Conservation (phyloP, 2,329 filamentous ascomycete species). For the Colletotrichum sp. region DNA sequence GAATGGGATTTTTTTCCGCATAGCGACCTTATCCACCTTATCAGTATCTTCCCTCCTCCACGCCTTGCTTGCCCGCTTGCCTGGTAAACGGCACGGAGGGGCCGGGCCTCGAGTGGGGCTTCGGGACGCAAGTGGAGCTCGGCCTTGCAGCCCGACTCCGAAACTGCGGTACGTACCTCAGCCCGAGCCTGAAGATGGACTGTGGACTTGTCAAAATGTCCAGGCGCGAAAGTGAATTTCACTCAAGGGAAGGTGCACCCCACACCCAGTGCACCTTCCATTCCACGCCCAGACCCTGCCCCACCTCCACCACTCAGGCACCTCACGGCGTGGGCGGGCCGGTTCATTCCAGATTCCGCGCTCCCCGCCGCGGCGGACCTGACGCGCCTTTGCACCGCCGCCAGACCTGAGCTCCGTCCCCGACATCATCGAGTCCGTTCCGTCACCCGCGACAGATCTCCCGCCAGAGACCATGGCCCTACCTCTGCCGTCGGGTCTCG, state of each 20-base stretch:
- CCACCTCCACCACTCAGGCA: background rate
- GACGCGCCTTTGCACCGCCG: background rate
- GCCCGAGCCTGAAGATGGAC: background rate
- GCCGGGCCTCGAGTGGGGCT: background rate
- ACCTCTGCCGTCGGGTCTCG: slow-evolving; percentile 62
- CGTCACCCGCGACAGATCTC: background rate
- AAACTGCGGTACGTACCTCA: background rate
- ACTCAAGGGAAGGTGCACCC: background rate
- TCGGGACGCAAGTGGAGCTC: background rate
- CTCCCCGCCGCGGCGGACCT: background rate
- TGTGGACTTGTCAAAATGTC: background rate
- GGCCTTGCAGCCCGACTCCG: background rate
- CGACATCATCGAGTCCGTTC: background rate
- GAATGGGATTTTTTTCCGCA: background rate
- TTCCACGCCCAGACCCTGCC: background rate
- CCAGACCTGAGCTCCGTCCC: background rate
- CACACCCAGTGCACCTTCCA: background rate
- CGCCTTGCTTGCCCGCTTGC: background rate
- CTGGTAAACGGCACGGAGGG: background rate
- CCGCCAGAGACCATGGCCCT: slow-evolving; percentile 47
- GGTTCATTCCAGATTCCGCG: slow-evolving; percentile 3
- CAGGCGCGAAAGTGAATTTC: background rate
- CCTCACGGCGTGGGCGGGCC: background rate
- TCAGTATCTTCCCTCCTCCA: background rate
- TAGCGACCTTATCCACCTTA: background rate